Percentiles rank a stretch among this genome's conserved stretches.
phyloP scores from a whole-genome alignment of 257 asterid genomes.

The Eucommia ulmoides region DNA sequence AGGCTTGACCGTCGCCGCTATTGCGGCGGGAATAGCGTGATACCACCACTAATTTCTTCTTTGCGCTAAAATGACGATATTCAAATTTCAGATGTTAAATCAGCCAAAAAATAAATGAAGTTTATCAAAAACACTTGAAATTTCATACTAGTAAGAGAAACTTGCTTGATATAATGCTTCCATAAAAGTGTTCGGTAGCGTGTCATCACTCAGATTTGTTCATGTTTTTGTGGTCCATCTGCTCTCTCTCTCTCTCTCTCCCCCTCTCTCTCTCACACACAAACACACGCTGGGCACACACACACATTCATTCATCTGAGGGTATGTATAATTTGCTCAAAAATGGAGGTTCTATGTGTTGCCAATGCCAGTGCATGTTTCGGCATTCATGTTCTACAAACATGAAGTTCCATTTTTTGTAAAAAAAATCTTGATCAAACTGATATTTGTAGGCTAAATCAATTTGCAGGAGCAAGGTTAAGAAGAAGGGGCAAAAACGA shows the following conservation, averaged over 20 bases:
- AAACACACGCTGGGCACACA: background rate
- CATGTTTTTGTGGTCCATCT: background rate
- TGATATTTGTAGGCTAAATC: constrained; percentile 4
- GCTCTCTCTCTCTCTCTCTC: too few relatives aligned
- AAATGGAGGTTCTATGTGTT: too few relatives aligned
- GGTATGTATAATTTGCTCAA: too few relatives aligned
- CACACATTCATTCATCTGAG: background rate
- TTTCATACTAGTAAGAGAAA: too few relatives aligned
- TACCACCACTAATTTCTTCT: too few relatives aligned
- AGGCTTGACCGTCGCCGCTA: constrained; percentile 34
- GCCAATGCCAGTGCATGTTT: too few relatives aligned
- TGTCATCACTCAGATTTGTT: background rate
- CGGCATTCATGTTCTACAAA: background rate
- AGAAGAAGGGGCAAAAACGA: constrained; percentile 56
- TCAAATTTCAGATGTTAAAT: background rate
- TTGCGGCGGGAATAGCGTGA: constrained; percentile 73
- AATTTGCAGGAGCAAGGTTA: constrained; percentile 47
- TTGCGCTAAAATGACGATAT: background rate
- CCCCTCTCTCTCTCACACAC: too few relatives aligned
- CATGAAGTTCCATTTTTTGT: background rate
- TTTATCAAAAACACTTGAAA: background rate
- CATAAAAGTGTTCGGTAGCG: background rate
- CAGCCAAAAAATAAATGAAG: background rate
- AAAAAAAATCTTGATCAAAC: background rate
- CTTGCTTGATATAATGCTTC: background rate